Evolutionary conservation across 2,329 filamentous ascomycete genomes (phyloP).

Genomic region (Aspergillus aculeatus): DNA sequence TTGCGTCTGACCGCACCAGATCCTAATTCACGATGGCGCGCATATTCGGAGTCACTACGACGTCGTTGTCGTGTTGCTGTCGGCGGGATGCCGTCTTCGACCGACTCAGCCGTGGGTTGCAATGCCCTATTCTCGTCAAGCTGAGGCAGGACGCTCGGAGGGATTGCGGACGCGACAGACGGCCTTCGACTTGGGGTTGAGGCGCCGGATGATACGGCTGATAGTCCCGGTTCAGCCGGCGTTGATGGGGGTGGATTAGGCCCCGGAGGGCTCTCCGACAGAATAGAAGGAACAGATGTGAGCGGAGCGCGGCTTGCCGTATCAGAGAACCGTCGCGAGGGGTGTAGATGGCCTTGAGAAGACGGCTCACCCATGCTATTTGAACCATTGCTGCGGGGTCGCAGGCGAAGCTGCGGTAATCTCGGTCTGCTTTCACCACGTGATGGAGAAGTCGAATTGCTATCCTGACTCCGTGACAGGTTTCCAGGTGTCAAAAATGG

Average conservation of each 20-base stretch:
- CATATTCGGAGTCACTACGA: slow-evolving; percentile 60
- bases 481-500: slow-evolving; percentile 47
- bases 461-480: slow-evolving; percentile 41
- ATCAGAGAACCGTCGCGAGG: slow-evolving; percentile 35
- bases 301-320: slow-evolving; percentile 27
- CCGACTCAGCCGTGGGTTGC: slow-evolving; percentile 38
- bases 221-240: slow-evolving; percentile 59
- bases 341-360: neutral
- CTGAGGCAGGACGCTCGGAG: slow-evolving; percentile 38
- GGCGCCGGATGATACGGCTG: slow-evolving; percentile 53
- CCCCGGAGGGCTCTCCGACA: slow-evolving; percentile 57
- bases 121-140: slow-evolving; percentile 40
- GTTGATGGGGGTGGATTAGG: slow-evolving; percentile 64
- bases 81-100: slow-evolving; percentile 43
- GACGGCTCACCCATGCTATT: neutral
- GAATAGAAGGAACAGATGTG: slow-evolving; percentile 42
- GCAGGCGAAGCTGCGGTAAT: slow-evolving; percentile 54
- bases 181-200: slow-evolving; percentile 50
- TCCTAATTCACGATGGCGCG: slow-evolving; percentile 56
- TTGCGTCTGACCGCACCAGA: slow-evolving; percentile 63
- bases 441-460: slow-evolving; percentile 51
- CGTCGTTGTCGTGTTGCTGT: slow-evolving; percentile 53
- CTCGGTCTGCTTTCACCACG: slow-evolving; percentile 56
- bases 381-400: slow-evolving; percentile 53
- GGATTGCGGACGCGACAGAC: slow-evolving; percentile 48